Conservation (phyloP, 306 rosid species). For the Lotus japonicus region DNA sequence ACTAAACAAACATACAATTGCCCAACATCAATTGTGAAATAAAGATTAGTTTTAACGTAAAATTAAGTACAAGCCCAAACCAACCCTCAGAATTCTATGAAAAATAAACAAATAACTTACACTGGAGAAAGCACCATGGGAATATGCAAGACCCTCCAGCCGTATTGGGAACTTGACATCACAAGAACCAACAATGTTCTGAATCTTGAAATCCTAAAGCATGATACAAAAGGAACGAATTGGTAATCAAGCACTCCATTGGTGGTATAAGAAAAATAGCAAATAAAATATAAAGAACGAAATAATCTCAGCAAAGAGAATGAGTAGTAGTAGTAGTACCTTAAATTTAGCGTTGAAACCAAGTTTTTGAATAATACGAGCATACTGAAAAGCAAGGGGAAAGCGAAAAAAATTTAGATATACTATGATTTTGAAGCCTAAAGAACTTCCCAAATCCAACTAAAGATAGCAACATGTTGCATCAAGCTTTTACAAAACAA, state of each 20-base stretch:
- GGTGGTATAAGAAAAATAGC: not conserved
- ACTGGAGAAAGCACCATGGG: constrained; percentile 88
- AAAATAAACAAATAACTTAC: constrained; percentile 36
- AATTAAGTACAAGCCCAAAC: not conserved
- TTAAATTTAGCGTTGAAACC: constrained; percentile 84
- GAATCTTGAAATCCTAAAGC: constrained; percentile 66
- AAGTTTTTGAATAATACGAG: constrained; percentile 87
- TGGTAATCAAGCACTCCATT: not conserved
- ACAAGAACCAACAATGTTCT: constrained; percentile 89
- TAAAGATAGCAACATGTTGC: not conserved
- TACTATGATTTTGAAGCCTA: not conserved
- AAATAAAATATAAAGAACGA: not conserved
- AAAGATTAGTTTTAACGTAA: not conserved
- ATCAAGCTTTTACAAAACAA: not conserved
- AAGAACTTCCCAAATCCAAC: not conserved
- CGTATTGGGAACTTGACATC: constrained; percentile 93
- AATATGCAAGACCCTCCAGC: constrained; percentile 87
- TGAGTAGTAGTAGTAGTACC: constrained; percentile 31
- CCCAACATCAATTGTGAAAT: not conserved
- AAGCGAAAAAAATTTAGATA: constrained; percentile 1
- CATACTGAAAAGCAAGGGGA: constrained; percentile 52
- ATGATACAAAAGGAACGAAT: not conserved
- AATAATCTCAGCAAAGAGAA: not conserved
- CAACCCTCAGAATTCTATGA: not conserved
- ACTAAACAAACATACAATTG: not conserved